A percentile compares a stretch with the other conserved stretches of the same genome.
Conservation (phyloP, 805 yeast species). For the Torulaspora franciscae region DNA sequence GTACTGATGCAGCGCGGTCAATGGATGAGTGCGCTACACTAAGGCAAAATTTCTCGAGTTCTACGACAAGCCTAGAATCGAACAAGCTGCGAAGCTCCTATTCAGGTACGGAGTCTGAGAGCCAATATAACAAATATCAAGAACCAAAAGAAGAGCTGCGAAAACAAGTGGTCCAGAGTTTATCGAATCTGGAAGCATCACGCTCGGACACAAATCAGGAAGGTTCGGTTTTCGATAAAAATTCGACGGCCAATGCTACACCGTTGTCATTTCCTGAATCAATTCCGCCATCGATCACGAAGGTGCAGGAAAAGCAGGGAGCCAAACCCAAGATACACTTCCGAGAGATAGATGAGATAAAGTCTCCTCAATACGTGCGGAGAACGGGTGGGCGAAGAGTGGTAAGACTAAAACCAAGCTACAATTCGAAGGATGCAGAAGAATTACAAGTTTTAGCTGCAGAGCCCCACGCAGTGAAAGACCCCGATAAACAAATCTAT, state of each 20-base stretch:
- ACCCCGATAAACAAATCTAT: not conserved
- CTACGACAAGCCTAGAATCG: not conserved
- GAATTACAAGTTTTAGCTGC: constrained; percentile 16
- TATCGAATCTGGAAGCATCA: not conserved
- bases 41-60: not conserved
- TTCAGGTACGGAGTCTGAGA: not conserved
- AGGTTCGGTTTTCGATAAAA: not conserved
- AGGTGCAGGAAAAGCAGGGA: not conserved
- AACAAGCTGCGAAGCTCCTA: not conserved
- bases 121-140: not conserved
- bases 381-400: not conserved
- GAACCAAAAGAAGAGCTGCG: not conserved
- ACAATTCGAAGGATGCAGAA: constrained; percentile 4
- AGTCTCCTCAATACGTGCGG: not conserved
- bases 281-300: not conserved
- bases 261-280: constrained; percentile 1
- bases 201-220: not conserved
- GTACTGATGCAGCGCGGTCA: not conserved
- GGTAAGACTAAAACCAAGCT: constrained; percentile 4
- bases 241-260: not conserved
- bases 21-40: not conserved
- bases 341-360: not conserved
- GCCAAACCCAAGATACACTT: not conserved
- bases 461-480: constrained; percentile 8
- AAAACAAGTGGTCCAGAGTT: not conserved